Percentiles rank a stretch among this genome's conserved stretches.
Evolutionary conservation across 768 basidiomycete genomes (phyloP).

Genomic region (Pleurotus platypus): DNA sequence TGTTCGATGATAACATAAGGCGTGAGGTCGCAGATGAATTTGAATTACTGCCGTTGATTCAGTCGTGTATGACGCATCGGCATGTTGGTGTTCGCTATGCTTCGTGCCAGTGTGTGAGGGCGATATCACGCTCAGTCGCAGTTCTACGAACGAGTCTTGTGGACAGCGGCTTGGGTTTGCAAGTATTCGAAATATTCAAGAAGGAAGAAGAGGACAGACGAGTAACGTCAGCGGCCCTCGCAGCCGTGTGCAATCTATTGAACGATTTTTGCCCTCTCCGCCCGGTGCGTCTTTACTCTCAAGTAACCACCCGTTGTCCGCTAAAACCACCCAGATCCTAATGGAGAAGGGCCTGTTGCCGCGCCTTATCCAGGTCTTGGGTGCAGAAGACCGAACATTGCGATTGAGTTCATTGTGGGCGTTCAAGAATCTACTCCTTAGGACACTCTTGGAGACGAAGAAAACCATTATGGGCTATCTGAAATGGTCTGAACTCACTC

Average conservation of each 20-base stretch:
- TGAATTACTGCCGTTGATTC: constrained; percentile 44
- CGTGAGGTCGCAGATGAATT: constrained; percentile 60
- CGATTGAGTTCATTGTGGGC: constrained; percentile 81
- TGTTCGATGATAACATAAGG: constrained; percentile 73
- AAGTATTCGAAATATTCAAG: constrained; percentile 54
- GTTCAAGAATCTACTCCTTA: constrained; percentile 76
- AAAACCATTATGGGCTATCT: constrained; percentile 62
- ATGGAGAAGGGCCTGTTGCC: constrained; percentile 66
- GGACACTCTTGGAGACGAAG: constrained; percentile 59
- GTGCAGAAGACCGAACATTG: constrained; percentile 50
- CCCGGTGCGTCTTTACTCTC: constrained; percentile 41
- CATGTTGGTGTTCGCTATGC: constrained; percentile 80
- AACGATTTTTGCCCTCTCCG: constrained; percentile 83
- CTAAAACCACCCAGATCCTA: constrained; percentile 43
- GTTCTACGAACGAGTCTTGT: constrained; percentile 83
- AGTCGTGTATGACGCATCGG: constrained; percentile 51
- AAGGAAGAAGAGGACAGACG: constrained; percentile 58
- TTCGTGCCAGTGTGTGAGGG: constrained; percentile 82
- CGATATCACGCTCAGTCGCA: constrained; percentile 73
- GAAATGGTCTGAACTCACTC: constrained; percentile 57
- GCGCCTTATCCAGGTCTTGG: constrained; percentile 57
- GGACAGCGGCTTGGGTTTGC: constrained; percentile 75
- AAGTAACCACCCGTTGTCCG: constrained; percentile 1
- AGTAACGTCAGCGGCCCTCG: constrained; percentile 67
- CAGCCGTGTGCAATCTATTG: constrained; percentile 81